Evolutionary conservation across 2,329 filamentous ascomycete genomes (phyloP), one percentile per base, ranked within the genome.

Genomic region (Penicillium nordicum): DNA sequence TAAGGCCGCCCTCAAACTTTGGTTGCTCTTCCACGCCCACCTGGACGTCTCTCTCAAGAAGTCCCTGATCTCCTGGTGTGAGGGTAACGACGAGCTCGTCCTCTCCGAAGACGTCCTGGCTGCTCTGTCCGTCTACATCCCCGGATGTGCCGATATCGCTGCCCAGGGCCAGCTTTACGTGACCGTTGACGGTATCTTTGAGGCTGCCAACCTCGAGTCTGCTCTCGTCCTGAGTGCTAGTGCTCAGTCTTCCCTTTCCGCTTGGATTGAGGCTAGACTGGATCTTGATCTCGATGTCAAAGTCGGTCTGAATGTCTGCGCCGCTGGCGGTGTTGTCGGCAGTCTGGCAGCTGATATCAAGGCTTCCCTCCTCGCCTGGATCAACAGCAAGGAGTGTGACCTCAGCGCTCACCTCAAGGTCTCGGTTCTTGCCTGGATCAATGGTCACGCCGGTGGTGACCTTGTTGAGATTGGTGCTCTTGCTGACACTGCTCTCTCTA

Each of bases 131-230:
- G 59, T 73, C 45, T 72, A 71, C 60, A 63, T 72, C 50, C 72
- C 72, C 43, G 62, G 61, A 23, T 69, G 64, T 47, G 67, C 71
- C 37, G 63, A 68, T 25, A 64, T 73, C 45, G 72, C 72, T 48
- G 71, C 72, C 48, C 65, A 73, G 64, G 71, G 67, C 40, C 65
- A 68, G n/a, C 65, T 74, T 49, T 68, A 64, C 50, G 71, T 74
- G 41, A 72, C 67, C 42, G 34, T 74, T 21, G 71, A 74, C 16
- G 72, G 72, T 69, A 72, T 75, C 57, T 68, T 72, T 51, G 51
- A 59, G 23, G 52, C 67, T 18, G 49, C 66, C 47, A 63, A 67
- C 18, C 61, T 71, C 11, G 64, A 61, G 27, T 60, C 63, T n/a
- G 63, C 64, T 42, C 67, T 73, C 21, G 65, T 73, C 49, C 66